A percentile compares a stretch with the other conserved stretches of the same genome.
Evolutionary conservation across 2,329 filamentous ascomycete species (phyloP).

Genomic region (Scytalidium sp.): DNA sequence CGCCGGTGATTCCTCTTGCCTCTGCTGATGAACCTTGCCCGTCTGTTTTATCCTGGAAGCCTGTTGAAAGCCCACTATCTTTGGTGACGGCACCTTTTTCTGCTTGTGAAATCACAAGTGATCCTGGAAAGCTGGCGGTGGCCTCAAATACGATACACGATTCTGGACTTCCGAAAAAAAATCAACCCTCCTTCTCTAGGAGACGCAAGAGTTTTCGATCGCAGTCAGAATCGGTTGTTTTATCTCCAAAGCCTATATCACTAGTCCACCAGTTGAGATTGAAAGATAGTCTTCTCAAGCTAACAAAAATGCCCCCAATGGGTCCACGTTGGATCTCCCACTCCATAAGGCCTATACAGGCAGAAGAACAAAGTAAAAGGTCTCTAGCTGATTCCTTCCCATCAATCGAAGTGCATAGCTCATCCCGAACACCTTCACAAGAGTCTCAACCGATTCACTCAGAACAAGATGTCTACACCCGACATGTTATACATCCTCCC

Average conservation of each 20-base stretch:
- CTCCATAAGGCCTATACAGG: not conserved
- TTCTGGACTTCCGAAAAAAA: too few species aligned
- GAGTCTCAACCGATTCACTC: too few species aligned
- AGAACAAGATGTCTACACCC: too few species aligned
- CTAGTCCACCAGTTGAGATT: conserved; percentile 28
- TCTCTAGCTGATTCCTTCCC: too few species aligned
- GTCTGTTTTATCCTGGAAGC: conserved; percentile 1
- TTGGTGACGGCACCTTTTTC: too few species aligned
- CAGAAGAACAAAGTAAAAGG: too few species aligned
- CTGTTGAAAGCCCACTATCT: not conserved
- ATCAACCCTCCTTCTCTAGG: not conserved
- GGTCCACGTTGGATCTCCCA: conserved; percentile 13
- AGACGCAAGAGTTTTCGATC: conserved; percentile 13
- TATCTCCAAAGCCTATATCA: conserved; percentile 31
- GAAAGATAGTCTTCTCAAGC: conserved; percentile 29
- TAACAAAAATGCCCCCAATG: conserved; percentile 30
- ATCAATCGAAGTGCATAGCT: too few species aligned
- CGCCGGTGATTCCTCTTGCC: conserved; percentile 15
- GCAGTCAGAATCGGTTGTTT: conserved; percentile 24
- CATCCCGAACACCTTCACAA: too few species aligned
- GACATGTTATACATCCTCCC: too few species aligned
- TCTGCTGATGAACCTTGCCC: conserved; percentile 11
- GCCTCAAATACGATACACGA: too few species aligned
- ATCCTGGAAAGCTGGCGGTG: too few species aligned
- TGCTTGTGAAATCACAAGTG: too few species aligned